Base-by-base conservation (phyloP, 2,329 filamentous ascomycete species). In the Aspergillus arachidicola region DNA sequence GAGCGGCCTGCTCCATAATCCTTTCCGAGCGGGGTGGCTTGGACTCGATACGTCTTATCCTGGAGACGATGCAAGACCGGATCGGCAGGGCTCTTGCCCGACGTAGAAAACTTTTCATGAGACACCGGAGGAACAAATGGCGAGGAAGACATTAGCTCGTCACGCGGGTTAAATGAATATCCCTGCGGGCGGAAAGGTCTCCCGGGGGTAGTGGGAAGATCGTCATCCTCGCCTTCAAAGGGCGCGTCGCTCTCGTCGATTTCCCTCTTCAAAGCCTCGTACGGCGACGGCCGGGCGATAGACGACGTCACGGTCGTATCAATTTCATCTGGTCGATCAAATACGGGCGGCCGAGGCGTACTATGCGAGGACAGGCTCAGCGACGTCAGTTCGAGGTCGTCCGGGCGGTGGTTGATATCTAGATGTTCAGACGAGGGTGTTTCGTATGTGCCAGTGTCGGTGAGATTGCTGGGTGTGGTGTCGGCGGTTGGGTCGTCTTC, bases 31-130 rank as follows among this genome's bases (percentile, higher is more conserved):
- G 95, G 95, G 11, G 95, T 99, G 6, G 94, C 93, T 78, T 96
- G 92, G 28, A 99, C 85, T 36, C 94, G 92, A 81, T 96, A 99
- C 62, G 91, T 97, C 79, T 96, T 97, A 82, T 98, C 94, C 6
- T 96, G 87, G n/a, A 98, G 85, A 63, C 91, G 91, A 76, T 98
- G 94, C 46, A 99, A 85, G 10, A 98, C 83, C 3, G 92, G 91
- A 73, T 97, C 93, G 73, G 77, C 74, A 14, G 73, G 68, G 41
- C 71, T 72, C 58, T 79, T 78, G 66, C 74, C 74, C 34, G 76
- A 63, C 67, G 79, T 72, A 65, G 79, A 76, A 61, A 76, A 75
- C 72, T 79, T 68, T 69, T 78, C 63, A 69, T 82, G 76, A 75
- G 77, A 74, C 71, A 81, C 76, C 72, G 83, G 80, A 79, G 87